These are phyloP conservation scores for Aspergillus ustus DNA, from an alignment of 2,329 filamentous ascomycete genomes.

Conservation along the genomic window DNA sequence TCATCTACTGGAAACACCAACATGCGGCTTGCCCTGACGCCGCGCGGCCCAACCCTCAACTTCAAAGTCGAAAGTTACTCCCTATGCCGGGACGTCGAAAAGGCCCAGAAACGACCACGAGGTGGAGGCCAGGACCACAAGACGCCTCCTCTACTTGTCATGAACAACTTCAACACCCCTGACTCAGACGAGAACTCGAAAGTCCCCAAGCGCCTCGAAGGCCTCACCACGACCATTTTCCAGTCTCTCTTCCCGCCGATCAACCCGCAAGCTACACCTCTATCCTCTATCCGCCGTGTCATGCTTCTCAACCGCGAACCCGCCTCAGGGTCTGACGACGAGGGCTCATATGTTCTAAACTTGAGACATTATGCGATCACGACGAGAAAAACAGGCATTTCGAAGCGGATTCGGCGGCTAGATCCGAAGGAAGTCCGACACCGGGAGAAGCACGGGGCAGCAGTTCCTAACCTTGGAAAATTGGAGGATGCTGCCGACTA, in stretches of 20 bases:
- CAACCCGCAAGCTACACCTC: slow-evolving; percentile 84
- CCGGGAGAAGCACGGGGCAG: slow-evolving; percentile 66
- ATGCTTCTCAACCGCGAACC: slow-evolving; percentile 85
- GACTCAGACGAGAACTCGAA: slow-evolving; percentile 60
- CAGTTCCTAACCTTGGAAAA: slow-evolving; percentile 85
- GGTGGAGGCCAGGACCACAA: slow-evolving; percentile 84
- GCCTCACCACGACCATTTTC: slow-evolving; percentile 89
- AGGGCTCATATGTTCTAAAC: slow-evolving; percentile 79
- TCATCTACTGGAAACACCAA: slow-evolving; percentile 92
- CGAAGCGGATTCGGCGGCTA: slow-evolving; percentile 79
- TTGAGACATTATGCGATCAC: slow-evolving; percentile 95
- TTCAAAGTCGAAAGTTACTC: slow-evolving; percentile 96
- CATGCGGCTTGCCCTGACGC: slow-evolving; percentile 82
- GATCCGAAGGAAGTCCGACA: slow-evolving; percentile 83
- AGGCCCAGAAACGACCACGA: slow-evolving; percentile 79
- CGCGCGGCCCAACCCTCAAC: slow-evolving; percentile 88
- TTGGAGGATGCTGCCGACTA: slow-evolving; percentile 94
- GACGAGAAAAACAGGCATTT: slow-evolving; percentile 82
- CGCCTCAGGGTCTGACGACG: slow-evolving; percentile 43
- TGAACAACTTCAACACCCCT: slow-evolving; percentile 91
- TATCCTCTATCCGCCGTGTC: slow-evolving; percentile 90
- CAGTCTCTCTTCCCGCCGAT: slow-evolving; percentile 96
- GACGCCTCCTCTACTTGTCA: slow-evolving; percentile 86
- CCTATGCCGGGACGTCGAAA: slow-evolving; percentile 85
- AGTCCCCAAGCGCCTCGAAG: slow-evolving; percentile 92